Evolutionary conservation across 2,329 filamentous ascomycete genomes (phyloP).

Genomic region (Aspergillus chevalieri): DNA sequence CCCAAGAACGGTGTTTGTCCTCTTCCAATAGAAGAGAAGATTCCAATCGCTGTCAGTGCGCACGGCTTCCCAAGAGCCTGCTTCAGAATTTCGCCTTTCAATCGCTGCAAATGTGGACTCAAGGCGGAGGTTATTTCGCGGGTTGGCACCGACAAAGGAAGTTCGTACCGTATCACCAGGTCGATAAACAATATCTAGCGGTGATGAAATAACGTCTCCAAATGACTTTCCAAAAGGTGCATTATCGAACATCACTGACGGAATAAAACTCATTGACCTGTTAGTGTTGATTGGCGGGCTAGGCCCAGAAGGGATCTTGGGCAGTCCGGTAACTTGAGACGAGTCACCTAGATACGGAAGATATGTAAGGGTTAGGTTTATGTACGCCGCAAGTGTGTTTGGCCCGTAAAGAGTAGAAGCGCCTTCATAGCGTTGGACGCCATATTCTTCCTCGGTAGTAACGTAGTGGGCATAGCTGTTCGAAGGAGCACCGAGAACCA

Average conservation of each 20-base stretch:
- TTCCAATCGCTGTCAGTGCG: conserved; percentile 77
- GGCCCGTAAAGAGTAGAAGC: conserved; percentile 83
- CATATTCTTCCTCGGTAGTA: conserved; percentile 72
- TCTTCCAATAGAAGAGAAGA: conserved; percentile 71
- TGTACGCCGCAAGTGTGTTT: conserved; percentile 76
- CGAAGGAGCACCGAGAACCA: conserved; percentile 79
- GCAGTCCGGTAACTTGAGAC: conserved; percentile 31
- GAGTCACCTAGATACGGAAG: conserved; percentile 59
- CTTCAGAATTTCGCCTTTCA: conserved; percentile 52
- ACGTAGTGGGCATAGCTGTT: conserved; percentile 88
- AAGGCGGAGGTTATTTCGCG: conserved; percentile 76
- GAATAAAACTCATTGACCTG: conserved; percentile 72
- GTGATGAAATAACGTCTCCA: conserved; percentile 57
- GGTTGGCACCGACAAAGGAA: conserved; percentile 80
- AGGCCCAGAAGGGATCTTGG: conserved; percentile 48
- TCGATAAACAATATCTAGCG: conserved; percentile 48
- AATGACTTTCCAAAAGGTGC: conserved; percentile 61
- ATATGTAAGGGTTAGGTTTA: conserved; percentile 73
- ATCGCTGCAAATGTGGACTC: conserved; percentile 73
- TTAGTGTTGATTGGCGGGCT: conserved; percentile 72
- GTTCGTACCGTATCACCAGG: conserved; percentile 59
- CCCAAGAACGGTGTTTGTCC: conserved; percentile 62
- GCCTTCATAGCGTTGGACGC: conserved; percentile 87
- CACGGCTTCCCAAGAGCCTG: conserved; percentile 57
- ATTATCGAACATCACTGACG: conserved; percentile 68